These are phyloP conservation scores for Lotus japonicus DNA, from an alignment of 306 rosid species.

Conservation along the genomic window DNA sequence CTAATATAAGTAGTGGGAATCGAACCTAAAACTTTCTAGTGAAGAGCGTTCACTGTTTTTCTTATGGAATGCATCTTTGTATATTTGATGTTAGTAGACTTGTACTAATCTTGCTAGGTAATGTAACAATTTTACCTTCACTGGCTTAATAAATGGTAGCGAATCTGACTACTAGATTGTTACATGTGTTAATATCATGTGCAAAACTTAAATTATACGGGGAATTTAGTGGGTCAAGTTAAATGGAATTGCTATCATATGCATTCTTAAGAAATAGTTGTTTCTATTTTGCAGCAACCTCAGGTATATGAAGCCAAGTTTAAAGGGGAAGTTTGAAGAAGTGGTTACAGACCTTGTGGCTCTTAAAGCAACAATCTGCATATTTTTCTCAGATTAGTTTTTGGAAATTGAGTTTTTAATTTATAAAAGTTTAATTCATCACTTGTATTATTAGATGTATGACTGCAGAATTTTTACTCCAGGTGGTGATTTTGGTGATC, in stretches of 20 bases:
- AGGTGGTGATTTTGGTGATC: slow-evolving; percentile 7
- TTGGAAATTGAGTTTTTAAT: slow-evolving; percentile 9
- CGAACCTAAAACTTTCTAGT: background rate
- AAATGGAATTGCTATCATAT: background rate
- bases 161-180: background rate
- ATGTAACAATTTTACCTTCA: background rate
- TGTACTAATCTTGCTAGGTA: background rate
- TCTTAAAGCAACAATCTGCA: background rate
- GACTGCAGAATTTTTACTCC: slow-evolving; percentile 15
- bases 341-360: slow-evolving; percentile 4
- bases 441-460: slow-evolving; percentile 24
- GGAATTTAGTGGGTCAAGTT: background rate
- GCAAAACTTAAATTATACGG: background rate
- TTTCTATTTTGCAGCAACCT: slow-evolving; percentile 59
- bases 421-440: slow-evolving; percentile 17
- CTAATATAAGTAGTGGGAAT: background rate
- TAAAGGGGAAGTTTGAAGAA: slow-evolving; percentile 49
- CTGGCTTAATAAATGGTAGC: background rate
- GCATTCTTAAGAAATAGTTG: background rate
- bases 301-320: slow-evolving; percentile 76
- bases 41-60: background rate
- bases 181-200: background rate
- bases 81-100: background rate
- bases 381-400: no score
- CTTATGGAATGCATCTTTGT: no score